A percentile compares a stretch with the other conserved stretches of the same genome.
These are phyloP conservation scores for Striga hermonthica DNA, from an alignment of 305 asterid genomes.

Conservation along the genomic window DNA sequence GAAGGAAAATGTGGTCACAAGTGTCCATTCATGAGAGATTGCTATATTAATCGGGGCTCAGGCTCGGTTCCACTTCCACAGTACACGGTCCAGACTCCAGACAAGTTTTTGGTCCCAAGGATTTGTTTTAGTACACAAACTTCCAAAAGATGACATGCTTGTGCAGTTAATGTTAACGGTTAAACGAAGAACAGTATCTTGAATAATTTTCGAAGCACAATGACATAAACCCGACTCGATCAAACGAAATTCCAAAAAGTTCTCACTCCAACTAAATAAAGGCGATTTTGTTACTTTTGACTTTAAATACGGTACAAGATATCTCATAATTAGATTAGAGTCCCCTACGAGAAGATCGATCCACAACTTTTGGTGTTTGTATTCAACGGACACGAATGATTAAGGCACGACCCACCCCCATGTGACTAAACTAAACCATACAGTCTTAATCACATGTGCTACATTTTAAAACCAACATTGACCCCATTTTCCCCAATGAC, in stretches of 20 bases:
- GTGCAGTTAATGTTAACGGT: too few relatives aligned
- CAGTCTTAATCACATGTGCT: conserved; percentile 7
- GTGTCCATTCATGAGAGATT: conserved; percentile 29
- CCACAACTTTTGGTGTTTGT: not conserved
- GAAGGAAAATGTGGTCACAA: conserved; percentile 38
- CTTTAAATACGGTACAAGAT: conserved; percentile 25
- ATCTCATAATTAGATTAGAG: conserved; percentile 20
- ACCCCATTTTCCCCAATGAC: conserved; percentile 12
- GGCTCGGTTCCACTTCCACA: conserved; percentile 39
- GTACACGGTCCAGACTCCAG: conserved; percentile 26
- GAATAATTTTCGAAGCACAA: not conserved
- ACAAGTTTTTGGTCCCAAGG: conserved; percentile 22
- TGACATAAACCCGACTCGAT: not conserved
- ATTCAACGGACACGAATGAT: not conserved
- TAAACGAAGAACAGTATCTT: too few relatives aligned
- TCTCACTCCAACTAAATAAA: too few relatives aligned
- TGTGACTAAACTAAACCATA: too few relatives aligned
- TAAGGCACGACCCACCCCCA: conserved; percentile 38
- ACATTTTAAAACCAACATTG: conserved; percentile 20
- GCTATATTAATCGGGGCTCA: conserved; percentile 33
- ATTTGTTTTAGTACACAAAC: not conserved
- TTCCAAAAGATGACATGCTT: too few relatives aligned
- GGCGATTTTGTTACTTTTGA: too few relatives aligned
- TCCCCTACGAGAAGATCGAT: conserved; percentile 12
- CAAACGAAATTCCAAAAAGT: not conserved